Base-by-base conservation (phyloP, 257 asterid species). In the Haberlea rhodopensis region DNA sequence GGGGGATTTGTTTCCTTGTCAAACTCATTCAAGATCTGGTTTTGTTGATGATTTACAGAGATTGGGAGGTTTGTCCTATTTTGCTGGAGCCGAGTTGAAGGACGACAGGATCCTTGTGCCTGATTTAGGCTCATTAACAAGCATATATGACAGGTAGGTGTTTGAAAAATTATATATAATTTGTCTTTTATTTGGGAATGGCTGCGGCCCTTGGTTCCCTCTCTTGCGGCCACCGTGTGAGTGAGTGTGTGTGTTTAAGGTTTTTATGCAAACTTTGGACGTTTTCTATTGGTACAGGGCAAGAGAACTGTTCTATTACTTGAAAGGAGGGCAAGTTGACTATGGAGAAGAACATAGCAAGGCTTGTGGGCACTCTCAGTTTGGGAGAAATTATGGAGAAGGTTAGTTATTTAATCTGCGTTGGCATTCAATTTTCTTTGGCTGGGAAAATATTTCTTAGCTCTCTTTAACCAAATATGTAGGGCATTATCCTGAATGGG, bases 401-500 rank as follows among this genome's bases (percentile, higher is more conserved):
- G 99, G 99, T 89, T 9, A 6, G 60, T 18, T 48, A 1, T 68
- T 74, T 65, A 25, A 34, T 18, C 27, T 4, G 23, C 5, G 22
- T 25, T 57, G 20, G 52, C 66, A 68, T 16, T 27, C 34, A 13
- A 24, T 8, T 51, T 62, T 69, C 57, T 31, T 32, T 40, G 11
- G 3, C 32, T 19, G 18, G 46, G 8, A 43, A 23, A 23, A 15
- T 52, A 25, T 57, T 10, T 20, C 2, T 53, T 24, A 15, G 53
- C 19, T 67, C 31, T 37, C 16, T 63, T 11, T 43, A 60, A 57
- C 19, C 55, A 60, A 60, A 72, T 54, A 28, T 65, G 60, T 75
- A 94, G 99, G 99, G 40, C 86, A 94, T 70, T 90, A 90, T 63
- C 94, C 96, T 56, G 94, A 87, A 74, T 94, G 96, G 99, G 96